A percentile compares a stretch with the other conserved stretches of the same genome.
Evolutionary conservation across 768 basidiomycete species (phyloP).

Genomic region (Infundibulicybe gibba): DNA sequence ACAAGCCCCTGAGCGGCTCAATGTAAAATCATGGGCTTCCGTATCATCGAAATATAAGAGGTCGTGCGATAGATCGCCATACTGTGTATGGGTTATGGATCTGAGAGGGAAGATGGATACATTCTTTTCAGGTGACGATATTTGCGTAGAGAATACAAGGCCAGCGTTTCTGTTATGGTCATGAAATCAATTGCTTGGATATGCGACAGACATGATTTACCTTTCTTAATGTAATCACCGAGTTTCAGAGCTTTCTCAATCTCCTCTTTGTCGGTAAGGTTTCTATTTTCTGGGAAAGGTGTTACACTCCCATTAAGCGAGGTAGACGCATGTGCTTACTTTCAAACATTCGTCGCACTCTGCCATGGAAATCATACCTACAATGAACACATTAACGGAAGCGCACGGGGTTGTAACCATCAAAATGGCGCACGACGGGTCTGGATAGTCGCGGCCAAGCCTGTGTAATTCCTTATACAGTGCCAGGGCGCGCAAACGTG

Average conservation of each 20-base stretch:
- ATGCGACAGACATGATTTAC: slow-evolving; percentile 33
- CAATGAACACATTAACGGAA: slow-evolving; percentile 3
- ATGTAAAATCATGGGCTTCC: too few species aligned
- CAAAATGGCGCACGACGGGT: slow-evolving; percentile 61
- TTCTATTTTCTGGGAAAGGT: slow-evolving; percentile 55
- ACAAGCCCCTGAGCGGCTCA: too few species aligned
- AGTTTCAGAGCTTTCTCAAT: slow-evolving; percentile 74
- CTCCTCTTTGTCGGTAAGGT: slow-evolving; percentile 61
- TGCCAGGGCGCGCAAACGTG: slow-evolving; percentile 61
- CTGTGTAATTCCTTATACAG: slow-evolving; percentile 83
- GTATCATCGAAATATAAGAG: too few species aligned
- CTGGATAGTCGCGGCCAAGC: slow-evolving; percentile 79
- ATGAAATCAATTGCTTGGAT: neutral
- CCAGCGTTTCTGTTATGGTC: slow-evolving; percentile 64
- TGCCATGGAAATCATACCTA: slow-evolving; percentile 78
- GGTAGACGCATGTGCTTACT: slow-evolving; percentile 38
- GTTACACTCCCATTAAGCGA: slow-evolving; percentile 1
- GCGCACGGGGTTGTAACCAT: slow-evolving; percentile 9
- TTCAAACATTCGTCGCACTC: slow-evolving; percentile 68
- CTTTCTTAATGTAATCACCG: slow-evolving; percentile 85
- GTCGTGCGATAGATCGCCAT: too few species aligned
- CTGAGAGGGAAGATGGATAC: slow-evolving; percentile 43
- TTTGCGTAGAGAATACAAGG: slow-evolving; percentile 78
- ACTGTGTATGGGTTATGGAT: slow-evolving; percentile 11
- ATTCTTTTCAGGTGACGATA: slow-evolving; percentile 76